Evolutionary conservation across 2,329 filamentous ascomycete species (phyloP).

Genomic region (Blumeria hordei): DNA sequence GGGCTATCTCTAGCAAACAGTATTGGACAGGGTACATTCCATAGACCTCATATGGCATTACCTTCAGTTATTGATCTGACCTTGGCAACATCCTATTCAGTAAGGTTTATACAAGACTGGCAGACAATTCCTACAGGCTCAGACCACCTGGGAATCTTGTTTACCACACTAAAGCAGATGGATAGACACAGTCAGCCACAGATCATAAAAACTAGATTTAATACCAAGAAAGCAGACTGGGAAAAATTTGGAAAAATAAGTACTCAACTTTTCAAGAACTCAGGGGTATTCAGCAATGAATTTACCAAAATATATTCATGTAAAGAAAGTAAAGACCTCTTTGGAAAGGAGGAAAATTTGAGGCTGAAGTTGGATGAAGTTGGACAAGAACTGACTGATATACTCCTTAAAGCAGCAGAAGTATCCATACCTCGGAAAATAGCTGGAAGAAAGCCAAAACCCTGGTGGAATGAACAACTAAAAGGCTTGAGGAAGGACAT

Average conservation of each 20-base stretch:
- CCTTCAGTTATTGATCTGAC: background rate
- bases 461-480: background rate
- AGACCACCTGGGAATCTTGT: background rate
- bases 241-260: background rate
- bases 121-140: background rate
- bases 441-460: background rate
- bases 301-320: background rate
- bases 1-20: background rate
- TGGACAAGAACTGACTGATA: background rate
- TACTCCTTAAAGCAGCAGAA: background rate
- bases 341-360: background rate
- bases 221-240: background rate
- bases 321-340: background rate
- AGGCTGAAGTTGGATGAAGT: background rate
- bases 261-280: background rate
- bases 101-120: background rate
- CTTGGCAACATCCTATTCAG: background rate
- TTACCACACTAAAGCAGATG: background rate
- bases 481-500: background rate
- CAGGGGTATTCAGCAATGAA: background rate
- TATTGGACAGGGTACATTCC: background rate
- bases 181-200: background rate
- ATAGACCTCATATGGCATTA: background rate
- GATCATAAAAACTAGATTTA: background rate
- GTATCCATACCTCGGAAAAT: background rate